These are phyloP conservation scores for Medicago lupulina DNA, from an alignment of 306 rosid genomes.

Conservation along the genomic window DNA sequence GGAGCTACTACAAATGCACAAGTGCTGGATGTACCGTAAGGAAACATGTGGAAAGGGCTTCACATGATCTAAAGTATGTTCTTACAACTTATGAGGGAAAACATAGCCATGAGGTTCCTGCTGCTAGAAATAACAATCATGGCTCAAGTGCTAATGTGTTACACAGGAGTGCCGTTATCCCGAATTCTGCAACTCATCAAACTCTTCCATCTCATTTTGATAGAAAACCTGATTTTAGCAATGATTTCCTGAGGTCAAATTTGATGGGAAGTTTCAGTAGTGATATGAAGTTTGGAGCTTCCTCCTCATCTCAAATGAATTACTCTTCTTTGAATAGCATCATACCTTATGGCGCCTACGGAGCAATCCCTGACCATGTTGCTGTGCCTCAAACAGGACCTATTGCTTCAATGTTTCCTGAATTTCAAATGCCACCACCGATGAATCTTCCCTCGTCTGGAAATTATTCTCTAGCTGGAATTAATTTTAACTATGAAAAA, in stretches of 20 bases:
- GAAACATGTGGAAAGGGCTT: slow-evolving; percentile 95
- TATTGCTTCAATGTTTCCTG: slow-evolving; percentile 55
- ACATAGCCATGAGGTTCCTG: slow-evolving; percentile 85
- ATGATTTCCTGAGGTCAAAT: slow-evolving; percentile 54
- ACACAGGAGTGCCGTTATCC: slow-evolving; percentile 46
- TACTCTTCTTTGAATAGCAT: slow-evolving; percentile 54
- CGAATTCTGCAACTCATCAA: slow-evolving; percentile 57
- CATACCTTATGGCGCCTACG: slow-evolving; percentile 59
- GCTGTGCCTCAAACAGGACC: slow-evolving; percentile 51
- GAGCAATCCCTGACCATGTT: slow-evolving; percentile 48
- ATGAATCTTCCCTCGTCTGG: slow-evolving; percentile 61
- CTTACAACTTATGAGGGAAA: slow-evolving; percentile 88
- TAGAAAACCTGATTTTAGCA: slow-evolving; percentile 64
- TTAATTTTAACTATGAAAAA: slow-evolving; percentile 51
- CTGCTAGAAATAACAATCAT: slow-evolving; percentile 70
- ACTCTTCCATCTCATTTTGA: slow-evolving; percentile 63
- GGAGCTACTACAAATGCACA: slow-evolving; percentile 99
- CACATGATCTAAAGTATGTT: slow-evolving; percentile 73
- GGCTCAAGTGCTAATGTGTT: slow-evolving; percentile 51
- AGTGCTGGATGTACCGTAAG: slow-evolving; percentile 82
- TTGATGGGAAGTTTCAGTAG: slow-evolving; percentile 58
- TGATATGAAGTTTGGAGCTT: slow-evolving; percentile 63
- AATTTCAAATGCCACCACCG: slow-evolving; percentile 69
- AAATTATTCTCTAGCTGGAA: slow-evolving; percentile 52
- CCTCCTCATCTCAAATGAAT: slow-evolving; percentile 67